Evolutionary conservation across 2,329 filamentous ascomycete species (phyloP), one percentile per base, ranked within the genome.

Genomic region (Calonectria henricotiae): DNA sequence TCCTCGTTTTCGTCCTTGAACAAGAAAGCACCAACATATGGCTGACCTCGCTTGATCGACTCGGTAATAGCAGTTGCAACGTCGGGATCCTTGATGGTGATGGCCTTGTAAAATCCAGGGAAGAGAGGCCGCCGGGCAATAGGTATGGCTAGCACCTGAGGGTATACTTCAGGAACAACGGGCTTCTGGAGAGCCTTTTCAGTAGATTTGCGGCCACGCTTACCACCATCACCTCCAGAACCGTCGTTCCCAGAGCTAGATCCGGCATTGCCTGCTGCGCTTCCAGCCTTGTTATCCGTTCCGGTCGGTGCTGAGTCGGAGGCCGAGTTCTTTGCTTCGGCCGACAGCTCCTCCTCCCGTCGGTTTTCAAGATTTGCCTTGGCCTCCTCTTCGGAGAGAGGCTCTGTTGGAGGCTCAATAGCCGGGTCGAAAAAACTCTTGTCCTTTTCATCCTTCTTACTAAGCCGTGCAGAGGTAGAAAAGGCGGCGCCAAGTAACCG

Each of bases 51-150:
- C 87, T 97, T 98, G 81, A 98, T 94, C 88, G 98, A 96, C 80
- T 99, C 97, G 69, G 95, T 93, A 75, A 99, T 97, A 25, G 96
- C 96, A 44, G 92, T 91, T 15, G 95, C 93, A 41, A 99, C 96
- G 76, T 96, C 93, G 20, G 93, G 94, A 79, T 99, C 95, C 80
- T 94, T 92, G 76, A 99, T 97, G 4, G 96, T 99, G 76, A 99
- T 96, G 11, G 96, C 96, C 84, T 99, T 99, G 86, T 99, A 99
- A 83, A 98, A 99, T 1, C 96, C 96, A 1, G 96, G 96, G 83
- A 98, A 99, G 13, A 99, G 86, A 12, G 96, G 96, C 64, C 96
- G 89, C 82, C 97, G 95, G 32, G 94, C 93, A 78, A 99, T 98
- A 8, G 96, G 96, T 67, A 99, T 97, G 2, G 96, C 96, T 89